Evolutionary conservation across 371 early-diverging fungal genomes (phyloP).

Genomic region (Mortierella sp.): DNA sequence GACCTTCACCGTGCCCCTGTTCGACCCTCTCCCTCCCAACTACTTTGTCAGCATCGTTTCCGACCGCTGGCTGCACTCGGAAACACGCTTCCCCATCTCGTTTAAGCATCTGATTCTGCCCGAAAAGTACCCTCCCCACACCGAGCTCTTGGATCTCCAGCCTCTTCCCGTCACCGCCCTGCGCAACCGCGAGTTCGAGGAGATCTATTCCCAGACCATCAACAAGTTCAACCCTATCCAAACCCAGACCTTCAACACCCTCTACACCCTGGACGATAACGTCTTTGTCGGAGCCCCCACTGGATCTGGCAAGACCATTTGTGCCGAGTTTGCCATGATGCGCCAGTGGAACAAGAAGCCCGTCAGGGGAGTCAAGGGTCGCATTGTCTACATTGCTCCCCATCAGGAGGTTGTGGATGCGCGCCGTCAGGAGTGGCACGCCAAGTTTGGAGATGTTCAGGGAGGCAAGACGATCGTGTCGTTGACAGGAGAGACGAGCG

Average conservation of each 20-base stretch:
- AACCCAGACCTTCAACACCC: slow-evolving; percentile 93
- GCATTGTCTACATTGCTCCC: slow-evolving; percentile 97
- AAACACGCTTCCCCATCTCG: slow-evolving; percentile 91
- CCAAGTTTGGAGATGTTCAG: slow-evolving; percentile 75
- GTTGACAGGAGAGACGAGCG: slow-evolving; percentile 96
- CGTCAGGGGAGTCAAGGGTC: slow-evolving; percentile 57
- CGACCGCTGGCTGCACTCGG: slow-evolving; percentile 96
- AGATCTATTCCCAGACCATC: slow-evolving; percentile 72
- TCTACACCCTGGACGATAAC: slow-evolving; percentile 93
- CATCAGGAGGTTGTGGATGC: slow-evolving; percentile 98
- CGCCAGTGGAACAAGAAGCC: slow-evolving; percentile 81
- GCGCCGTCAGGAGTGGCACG: slow-evolving; percentile 94
- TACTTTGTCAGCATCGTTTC: slow-evolving; percentile 93
- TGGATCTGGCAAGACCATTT: slow-evolving; percentile 97
- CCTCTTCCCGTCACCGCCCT: slow-evolving; percentile 88
- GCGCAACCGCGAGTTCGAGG: slow-evolving; percentile 78
- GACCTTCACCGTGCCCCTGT: slow-evolving; percentile 94
- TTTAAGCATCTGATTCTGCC: slow-evolving; percentile 94
- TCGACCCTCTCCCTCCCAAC: slow-evolving; percentile 95
- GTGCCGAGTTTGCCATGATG: slow-evolving; percentile 96
- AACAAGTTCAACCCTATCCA: slow-evolving; percentile 97
- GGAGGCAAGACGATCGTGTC: slow-evolving; percentile 88
- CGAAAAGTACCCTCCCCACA: slow-evolving; percentile 93
- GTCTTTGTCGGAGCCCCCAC: slow-evolving; percentile 97
- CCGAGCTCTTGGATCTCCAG: slow-evolving; percentile 94